phyloP scores from a whole-genome alignment of 2,329 filamentous ascomycete species.

The Aspergillus luchuensis region DNA sequence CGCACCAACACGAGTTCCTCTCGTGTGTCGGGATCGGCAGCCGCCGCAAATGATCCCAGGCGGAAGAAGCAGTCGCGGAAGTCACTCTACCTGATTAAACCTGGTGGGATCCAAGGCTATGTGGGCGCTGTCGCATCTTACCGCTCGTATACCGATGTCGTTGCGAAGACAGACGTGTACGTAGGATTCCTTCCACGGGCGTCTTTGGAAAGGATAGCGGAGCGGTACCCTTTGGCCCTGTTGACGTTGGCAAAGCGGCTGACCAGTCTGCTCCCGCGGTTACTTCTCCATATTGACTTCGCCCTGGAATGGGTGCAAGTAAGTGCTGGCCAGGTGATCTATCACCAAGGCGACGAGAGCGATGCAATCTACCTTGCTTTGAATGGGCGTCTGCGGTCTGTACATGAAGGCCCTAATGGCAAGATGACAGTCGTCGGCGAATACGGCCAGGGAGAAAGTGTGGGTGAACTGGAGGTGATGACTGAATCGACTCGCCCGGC shows the following conservation, averaged over 20 bases:
- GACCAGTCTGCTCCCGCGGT: slow-evolving; percentile 80
- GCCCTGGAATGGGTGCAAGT: slow-evolving; percentile 98
- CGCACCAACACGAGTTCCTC: slow-evolving; percentile 49
- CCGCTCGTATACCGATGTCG: slow-evolving; percentile 92
- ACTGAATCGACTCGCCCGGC: slow-evolving; percentile 90
- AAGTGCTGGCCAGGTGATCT: slow-evolving; percentile 90
- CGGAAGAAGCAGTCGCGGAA: slow-evolving; percentile 56
- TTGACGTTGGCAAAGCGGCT: slow-evolving; percentile 95
- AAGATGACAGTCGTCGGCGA: slow-evolving; percentile 86
- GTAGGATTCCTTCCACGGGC: slow-evolving; percentile 88
- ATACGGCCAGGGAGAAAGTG: slow-evolving; percentile 95
- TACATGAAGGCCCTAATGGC: slow-evolving; percentile 78
- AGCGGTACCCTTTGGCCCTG: slow-evolving; percentile 86
- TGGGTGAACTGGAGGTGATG: slow-evolving; percentile 94
- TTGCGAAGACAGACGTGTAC: slow-evolving; percentile 97
- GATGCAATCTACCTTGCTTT: slow-evolving; percentile 98
- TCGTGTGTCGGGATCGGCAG: slow-evolving; percentile 27
- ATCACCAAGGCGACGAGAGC: slow-evolving; percentile 90
- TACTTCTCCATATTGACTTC: slow-evolving; percentile 97
- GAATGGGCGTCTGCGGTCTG: slow-evolving; percentile 83
- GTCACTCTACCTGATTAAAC: slow-evolving; percentile 88
- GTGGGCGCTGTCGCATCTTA: slow-evolving; percentile 93
- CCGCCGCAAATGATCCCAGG: slow-evolving; percentile 33
- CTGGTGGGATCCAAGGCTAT: slow-evolving; percentile 90
- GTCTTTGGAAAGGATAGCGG: slow-evolving; percentile 87